Evolutionary conservation across 805 yeast species (phyloP), one percentile per base, ranked within the genome.

Genomic region (Geotrichum ghanense): DNA sequence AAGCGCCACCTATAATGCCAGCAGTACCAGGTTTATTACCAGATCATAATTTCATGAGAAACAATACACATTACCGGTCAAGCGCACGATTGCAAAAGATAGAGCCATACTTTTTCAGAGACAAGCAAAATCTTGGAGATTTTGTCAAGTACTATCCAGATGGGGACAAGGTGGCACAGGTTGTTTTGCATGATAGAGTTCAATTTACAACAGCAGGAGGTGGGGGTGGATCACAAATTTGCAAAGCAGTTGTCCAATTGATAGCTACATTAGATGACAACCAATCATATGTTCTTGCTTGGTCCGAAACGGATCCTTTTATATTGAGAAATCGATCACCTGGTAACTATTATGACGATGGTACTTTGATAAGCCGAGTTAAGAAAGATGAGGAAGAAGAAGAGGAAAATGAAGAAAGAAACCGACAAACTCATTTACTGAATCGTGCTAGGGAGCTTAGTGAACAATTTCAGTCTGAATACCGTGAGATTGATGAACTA

Each of bases 191-290:
- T 12, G 37, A 31, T 31, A 31, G 37, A 31, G 37, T 31, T n/a
- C 37, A 31, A n/a, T 31, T 31, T 31, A 31, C 37, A 6, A 31
- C 37, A 6, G 37, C 37, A n/a, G 37, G 37, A 10, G 37, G 37
- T 6, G 37, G 37, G 5, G 37, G 37, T 5, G 37, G 37, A 5
- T 31, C 37, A 6, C 37, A 31, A 12, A 31, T 31, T 31, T 31
- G 37, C 17, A 31, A 31, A 31, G 37, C 37, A 6, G 37, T 31
- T 16, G 37, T 31, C 5, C 37, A 31, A 31, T 19, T 31, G 7
- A 31, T 31, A 5, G 37, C 17, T 5, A 31, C 37, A 31, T 12
- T 31, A 19, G 37, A 31, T n/a, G 37, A 31, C 14, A 31, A 31
- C 16, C 10, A 31, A n/a, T 31, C 37, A 31, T 31, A 31, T 31